These are phyloP conservation scores for Phytophthora pini DNA, from an alignment of 352 stramenopile genomes.

Conservation along the genomic window DNA sequence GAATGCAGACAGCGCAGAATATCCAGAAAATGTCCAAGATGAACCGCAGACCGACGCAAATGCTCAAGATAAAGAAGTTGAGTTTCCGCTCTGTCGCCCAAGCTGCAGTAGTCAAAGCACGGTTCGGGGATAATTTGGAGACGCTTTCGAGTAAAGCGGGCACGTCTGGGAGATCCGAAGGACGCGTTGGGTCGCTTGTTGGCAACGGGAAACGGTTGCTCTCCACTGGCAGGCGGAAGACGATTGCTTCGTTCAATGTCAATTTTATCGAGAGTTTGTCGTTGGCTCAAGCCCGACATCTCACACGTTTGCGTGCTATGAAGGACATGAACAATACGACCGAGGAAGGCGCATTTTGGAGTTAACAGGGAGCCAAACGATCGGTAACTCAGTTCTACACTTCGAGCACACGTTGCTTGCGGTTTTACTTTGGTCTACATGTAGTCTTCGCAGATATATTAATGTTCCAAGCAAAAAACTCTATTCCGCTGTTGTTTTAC, in stretches of 20 bases:
- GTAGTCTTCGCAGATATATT: not conserved
- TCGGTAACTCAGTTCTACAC: not conserved
- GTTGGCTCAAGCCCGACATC: conserved; percentile 40
- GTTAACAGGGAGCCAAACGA: conserved; percentile 13
- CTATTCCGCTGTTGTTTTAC: conserved; percentile 7
- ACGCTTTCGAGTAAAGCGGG: conserved; percentile 7
- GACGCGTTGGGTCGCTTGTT: conserved; percentile 20
- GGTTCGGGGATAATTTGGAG: conserved; percentile 23
- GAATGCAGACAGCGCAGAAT: conserved; percentile 72
- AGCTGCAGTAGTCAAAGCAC: conserved; percentile 25
- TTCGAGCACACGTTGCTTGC: too few relatives aligned
- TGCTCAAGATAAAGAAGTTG: conserved; percentile 30
- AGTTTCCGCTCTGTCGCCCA: conserved; percentile 29
- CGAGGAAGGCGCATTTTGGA: conserved; percentile 35
- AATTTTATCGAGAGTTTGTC: conserved; percentile 45
- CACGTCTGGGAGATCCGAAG: conserved; percentile 10
- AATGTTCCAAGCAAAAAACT: not conserved
- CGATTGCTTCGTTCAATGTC: conserved; percentile 31
- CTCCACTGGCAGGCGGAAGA: conserved; percentile 33
- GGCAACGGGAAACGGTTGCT: conserved; percentile 18
- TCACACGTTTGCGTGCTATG: conserved; percentile 39
- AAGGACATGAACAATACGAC: conserved; percentile 32
- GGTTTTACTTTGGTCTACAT: too few relatives aligned
- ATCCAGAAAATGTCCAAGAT: conserved; percentile 72
- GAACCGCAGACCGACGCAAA: conserved; percentile 43